Base-by-base conservation (phyloP, 2,329 filamentous ascomycete genomes). In the Elsinoe arachidis region DNA sequence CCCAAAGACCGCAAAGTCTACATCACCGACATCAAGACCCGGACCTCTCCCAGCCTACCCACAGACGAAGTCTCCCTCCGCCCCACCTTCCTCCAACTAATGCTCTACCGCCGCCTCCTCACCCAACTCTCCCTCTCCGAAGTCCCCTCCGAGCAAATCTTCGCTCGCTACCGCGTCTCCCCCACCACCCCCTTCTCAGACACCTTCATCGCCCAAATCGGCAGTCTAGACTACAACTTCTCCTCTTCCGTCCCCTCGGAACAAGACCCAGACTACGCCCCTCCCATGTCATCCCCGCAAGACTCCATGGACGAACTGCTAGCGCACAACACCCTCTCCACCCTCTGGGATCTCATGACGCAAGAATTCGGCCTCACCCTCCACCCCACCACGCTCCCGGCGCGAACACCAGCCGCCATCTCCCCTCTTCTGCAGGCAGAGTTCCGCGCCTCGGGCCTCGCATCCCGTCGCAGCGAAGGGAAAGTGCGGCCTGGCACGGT, bases 71-170 rank as follows among this genome's bases (percentile, higher is more conserved):
- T 82, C 0, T 81, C 84, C 0, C 78, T 89, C 44, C 81, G 87
- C 10, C 88, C 89, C 0, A 88, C 90, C 0, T 83, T 86, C 64
- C 85, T 96, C 60, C 93, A 99, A 68, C 77, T 97, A 0, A 90
- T 95, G 71, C 76, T 97, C 0, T 99, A 97, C 68, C 90, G 92
- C 63, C 84, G 85, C 23, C 83, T 97, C 55, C 77, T 99, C n/a
- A 82, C 84, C 9, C 79, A 84, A 2, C 82, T 97, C 65, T 88
- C 86, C 0, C 79, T 82, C 0, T 85, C 85, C 52, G 78, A 80
- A 6, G 78, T 96, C 0, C 81, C 90, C 58, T 88, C 90, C 35
- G 71, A 81, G 17, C 73, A 77, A 0, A 76, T 97, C 0, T 84
- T 92, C 58, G 69, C 76, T 5, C 84, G 90, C 1, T 95, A 96